Percentiles rank a stretch among this genome's conserved stretches.
Evolutionary conservation across 768 basidiomycete genomes (phyloP).

Genomic region (Tricholoma bakamatsutake): DNA sequence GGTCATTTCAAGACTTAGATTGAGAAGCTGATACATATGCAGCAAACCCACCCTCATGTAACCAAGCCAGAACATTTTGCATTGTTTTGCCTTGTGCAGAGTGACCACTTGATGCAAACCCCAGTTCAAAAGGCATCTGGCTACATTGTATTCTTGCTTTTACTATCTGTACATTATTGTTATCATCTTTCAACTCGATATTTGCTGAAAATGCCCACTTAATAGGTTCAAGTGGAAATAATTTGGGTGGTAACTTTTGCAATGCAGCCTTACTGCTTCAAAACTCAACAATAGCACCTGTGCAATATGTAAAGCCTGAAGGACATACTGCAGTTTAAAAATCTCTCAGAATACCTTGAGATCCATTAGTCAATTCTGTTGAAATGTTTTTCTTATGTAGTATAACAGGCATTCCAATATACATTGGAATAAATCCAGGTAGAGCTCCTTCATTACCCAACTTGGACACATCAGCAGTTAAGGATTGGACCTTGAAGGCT

Average conservation of each 20-base stretch:
- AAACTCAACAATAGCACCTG: slow-evolving; percentile 6
- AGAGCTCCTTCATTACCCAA: slow-evolving; percentile 5
- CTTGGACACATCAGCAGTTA: too few relatives aligned
- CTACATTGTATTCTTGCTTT: background rate
- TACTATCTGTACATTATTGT: background rate
- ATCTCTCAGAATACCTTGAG: slow-evolving; percentile 18
- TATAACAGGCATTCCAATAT: slow-evolving; percentile 26
- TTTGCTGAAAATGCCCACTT: background rate
- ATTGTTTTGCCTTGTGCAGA: background rate
- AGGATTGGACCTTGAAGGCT: too few relatives aligned
- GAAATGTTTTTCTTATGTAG: slow-evolving; percentile 19
- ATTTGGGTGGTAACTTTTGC: background rate
- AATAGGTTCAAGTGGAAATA: background rate
- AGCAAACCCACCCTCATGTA: background rate
- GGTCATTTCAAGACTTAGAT: background rate
- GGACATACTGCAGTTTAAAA: slow-evolving; percentile 13
- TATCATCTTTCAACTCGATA: background rate
- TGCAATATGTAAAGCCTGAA: slow-evolving; percentile 2
- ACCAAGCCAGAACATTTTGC: background rate
- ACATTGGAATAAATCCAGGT: slow-evolving; percentile 18
- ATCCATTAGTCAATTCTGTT: slow-evolving; percentile 26
- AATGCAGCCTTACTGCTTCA: slow-evolving; percentile 13
- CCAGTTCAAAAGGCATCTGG: background rate
- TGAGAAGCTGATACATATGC: background rate
- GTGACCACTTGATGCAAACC: too few relatives aligned